Conservation (phyloP, 495 filamentous ascomycete genomes). For the Melanomma pulvis-pyrius region DNA sequence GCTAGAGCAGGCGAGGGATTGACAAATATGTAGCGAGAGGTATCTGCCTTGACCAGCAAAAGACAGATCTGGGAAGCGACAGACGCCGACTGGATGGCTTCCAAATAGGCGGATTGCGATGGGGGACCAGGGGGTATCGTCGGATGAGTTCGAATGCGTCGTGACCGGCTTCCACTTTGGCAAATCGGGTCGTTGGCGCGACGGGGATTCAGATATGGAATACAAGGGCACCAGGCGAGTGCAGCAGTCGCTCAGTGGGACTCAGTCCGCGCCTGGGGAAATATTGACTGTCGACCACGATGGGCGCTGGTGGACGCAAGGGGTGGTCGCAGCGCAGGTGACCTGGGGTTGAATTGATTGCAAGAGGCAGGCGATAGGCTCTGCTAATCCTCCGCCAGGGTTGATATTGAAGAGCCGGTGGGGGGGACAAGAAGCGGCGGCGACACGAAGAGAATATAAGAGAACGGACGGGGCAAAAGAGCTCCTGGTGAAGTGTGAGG, state of each 20-base stretch:
- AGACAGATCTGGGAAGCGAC: conserved; percentile 32
- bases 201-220: conserved; percentile 24
- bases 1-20: conserved; percentile 21
- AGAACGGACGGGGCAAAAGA: conserved; percentile 32
- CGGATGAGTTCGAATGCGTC: conserved; percentile 11
- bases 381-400: conserved; percentile 22
- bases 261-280: neutral
- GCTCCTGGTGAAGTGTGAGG: neutral
- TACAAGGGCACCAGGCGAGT: conserved; percentile 12
- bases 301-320: conserved; percentile 24
- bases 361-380: conserved; percentile 34
- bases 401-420: conserved; percentile 32
- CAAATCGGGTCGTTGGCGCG: conserved; percentile 23
- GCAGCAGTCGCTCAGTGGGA: neutral
- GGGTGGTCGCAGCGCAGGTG: conserved; percentile 24
- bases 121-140: conserved; percentile 13
- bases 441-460: conserved; percentile 30
- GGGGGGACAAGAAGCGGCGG: conserved; percentile 3
- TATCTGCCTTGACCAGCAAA: conserved; percentile 40
- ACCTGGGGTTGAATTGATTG: conserved; percentile 22
- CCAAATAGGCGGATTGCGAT: conserved; percentile 8
- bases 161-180: conserved; percentile 32
- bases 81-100: conserved; percentile 7
- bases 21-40: conserved; percentile 33
- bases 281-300: conserved; percentile 16